Percentiles rank a stretch among this genome's conserved stretches.
These are phyloP conservation scores for Fagus sylvatica DNA, from an alignment of 306 rosid genomes.

Conservation along the genomic window DNA sequence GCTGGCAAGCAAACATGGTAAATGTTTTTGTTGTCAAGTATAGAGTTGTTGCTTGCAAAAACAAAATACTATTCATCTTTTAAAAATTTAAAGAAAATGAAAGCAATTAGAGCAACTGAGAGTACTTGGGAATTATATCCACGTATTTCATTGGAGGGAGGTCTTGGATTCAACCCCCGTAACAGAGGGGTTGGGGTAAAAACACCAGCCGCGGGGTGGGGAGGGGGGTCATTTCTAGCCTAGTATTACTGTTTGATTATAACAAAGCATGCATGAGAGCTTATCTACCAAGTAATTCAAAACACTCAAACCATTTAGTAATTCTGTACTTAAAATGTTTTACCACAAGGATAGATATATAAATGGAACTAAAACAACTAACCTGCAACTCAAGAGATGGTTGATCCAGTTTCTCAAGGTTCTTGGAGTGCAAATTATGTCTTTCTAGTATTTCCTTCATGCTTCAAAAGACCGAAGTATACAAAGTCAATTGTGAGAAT, in stretches of 20 bases:
- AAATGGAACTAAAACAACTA: not conserved
- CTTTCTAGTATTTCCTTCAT: slow-evolving; percentile 79
- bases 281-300: not conserved
- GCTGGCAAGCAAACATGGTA: too few relatives aligned
- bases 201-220: not conserved
- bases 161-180: not conserved
- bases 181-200: not conserved
- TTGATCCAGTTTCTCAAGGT: slow-evolving; percentile 61
- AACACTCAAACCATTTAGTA: not conserved
- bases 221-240: not conserved
- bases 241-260: too few relatives aligned
- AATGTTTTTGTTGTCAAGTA: not conserved
- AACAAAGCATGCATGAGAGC: not conserved
- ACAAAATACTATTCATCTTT: not conserved
- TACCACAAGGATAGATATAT: not conserved
- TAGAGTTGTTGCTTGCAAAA: not conserved
- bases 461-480: slow-evolving; percentile 41
- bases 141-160: not conserved
- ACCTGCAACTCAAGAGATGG: slow-evolving; percentile 97
- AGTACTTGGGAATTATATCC: not conserved
- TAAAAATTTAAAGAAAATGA: not conserved
- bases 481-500: slow-evolving; percentile 15
- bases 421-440: slow-evolving; percentile 78
- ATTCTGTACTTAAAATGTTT: not conserved
- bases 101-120: not conserved